Conservation (phyloP, 2,329 filamentous ascomycete genomes). For the Penicillium crustosum region DNA sequence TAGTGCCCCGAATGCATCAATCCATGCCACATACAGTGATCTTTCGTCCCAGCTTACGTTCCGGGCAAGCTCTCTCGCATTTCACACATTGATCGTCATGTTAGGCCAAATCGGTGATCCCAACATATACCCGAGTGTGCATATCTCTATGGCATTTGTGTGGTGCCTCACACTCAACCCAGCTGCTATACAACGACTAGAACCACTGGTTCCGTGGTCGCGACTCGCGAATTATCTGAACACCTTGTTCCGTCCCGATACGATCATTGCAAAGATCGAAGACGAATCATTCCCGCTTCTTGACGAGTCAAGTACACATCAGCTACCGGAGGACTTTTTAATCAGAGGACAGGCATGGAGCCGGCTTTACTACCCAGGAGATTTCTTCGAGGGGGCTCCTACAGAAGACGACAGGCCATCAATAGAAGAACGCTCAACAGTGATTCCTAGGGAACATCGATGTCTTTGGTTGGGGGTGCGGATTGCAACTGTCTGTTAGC, state of each 20-base stretch:
- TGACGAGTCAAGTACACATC: constrained; percentile 43
- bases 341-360: constrained; percentile 58
- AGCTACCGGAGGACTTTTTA: constrained; percentile 60
- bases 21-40: constrained; percentile 7
- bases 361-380: constrained; percentile 48
- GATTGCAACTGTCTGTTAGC: constrained; percentile 43
- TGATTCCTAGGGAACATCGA: constrained; percentile 50
- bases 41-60: constrained; percentile 30
- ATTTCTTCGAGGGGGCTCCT: constrained; percentile 52
- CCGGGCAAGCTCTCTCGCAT: constrained; percentile 44
- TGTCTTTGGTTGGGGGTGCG: constrained; percentile 52
- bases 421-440: constrained; percentile 52
- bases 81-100: constrained; percentile 45
- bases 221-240: constrained; percentile 55
- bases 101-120: constrained; percentile 51
- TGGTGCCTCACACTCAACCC: constrained; percentile 43
- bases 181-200: constrained; percentile 41
- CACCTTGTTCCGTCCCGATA: constrained; percentile 46
- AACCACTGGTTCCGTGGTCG: constrained; percentile 52
- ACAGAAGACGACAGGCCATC: constrained; percentile 57
- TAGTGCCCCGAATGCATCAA: background rate
- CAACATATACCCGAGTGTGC: constrained; percentile 55
- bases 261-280: constrained; percentile 38
- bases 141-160: constrained; percentile 56
- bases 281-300: constrained; percentile 43